A percentile compares a stretch with the other conserved stretches of the same genome.
phyloP scores from a whole-genome alignment of 495 filamentous ascomycete genomes.

The Penicillium ucsense region DNA sequence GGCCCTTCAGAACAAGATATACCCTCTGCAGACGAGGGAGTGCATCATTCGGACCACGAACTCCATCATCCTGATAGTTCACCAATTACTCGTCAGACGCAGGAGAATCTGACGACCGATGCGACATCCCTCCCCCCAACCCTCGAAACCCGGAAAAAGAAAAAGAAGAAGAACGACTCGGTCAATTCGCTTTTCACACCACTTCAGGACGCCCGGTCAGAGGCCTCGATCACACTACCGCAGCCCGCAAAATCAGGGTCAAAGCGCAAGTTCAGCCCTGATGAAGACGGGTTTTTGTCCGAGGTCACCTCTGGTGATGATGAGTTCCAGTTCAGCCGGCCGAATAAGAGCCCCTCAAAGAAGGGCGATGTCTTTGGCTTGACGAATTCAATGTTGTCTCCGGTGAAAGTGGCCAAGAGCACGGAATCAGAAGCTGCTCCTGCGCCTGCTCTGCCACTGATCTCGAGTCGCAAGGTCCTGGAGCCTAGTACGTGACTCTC shows the following conservation, averaged over 20 bases:
- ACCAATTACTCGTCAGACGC: not conserved
- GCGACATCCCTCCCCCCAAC: slow-evolving; percentile 21
- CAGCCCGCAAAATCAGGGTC: slow-evolving; percentile 36
- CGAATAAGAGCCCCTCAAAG: slow-evolving; percentile 10
- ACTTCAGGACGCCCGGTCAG: not conserved
- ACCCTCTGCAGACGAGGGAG: too few species aligned
- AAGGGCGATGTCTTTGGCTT: slow-evolving; percentile 1
- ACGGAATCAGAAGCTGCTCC: slow-evolving; percentile 3
- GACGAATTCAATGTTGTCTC: slow-evolving; percentile 7
- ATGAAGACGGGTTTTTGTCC: slow-evolving; percentile 32
- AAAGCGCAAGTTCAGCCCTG: slow-evolving; percentile 54
- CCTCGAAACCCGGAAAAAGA: slow-evolving; percentile 30
- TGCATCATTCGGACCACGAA: too few species aligned
- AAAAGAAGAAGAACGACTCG: slow-evolving; percentile 25
- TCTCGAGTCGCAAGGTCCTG: slow-evolving; percentile 41
- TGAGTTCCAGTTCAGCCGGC: slow-evolving; percentile 41
- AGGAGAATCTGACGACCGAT: slow-evolving; percentile 1
- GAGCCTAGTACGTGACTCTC: slow-evolving; percentile 46
- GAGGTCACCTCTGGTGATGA: slow-evolving; percentile 24
- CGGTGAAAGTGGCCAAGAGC: slow-evolving; percentile 12
- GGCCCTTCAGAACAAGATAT: too few species aligned
- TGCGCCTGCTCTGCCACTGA: slow-evolving; percentile 2
- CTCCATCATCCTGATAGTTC: too few species aligned
- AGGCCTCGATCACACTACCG: not conserved
- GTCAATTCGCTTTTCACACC: not conserved